These are phyloP conservation scores for Pezicula rhizophila DNA, from an alignment of 2,329 filamentous ascomycete genomes.

Conservation along the genomic window DNA sequence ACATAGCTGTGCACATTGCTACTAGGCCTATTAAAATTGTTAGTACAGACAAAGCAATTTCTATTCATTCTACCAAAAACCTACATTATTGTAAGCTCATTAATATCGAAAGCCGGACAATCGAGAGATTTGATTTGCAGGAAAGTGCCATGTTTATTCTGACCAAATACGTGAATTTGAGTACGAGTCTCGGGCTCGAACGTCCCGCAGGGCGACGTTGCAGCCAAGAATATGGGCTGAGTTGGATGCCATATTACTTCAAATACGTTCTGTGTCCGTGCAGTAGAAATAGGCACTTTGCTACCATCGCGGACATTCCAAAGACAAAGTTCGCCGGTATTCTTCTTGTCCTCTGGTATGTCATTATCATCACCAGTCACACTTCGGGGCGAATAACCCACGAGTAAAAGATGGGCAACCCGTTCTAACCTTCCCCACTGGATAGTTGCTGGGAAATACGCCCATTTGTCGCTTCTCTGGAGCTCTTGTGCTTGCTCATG, in stretches of 20 bases:
- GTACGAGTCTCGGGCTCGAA: slow-evolving; percentile 42
- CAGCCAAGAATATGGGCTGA: slow-evolving; percentile 47
- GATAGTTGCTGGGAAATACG: slow-evolving; percentile 57
- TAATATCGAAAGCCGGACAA: slow-evolving; percentile 54
- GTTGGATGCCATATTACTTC: slow-evolving; percentile 59
- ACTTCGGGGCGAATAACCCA: slow-evolving; percentile 58
- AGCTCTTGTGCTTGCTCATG: slow-evolving; percentile 16
- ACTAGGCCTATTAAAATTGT: slow-evolving; percentile 39
- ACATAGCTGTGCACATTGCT: slow-evolving; percentile 44
- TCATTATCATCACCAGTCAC: slow-evolving; percentile 43
- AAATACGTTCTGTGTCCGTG: slow-evolving; percentile 54
- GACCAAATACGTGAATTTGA: slow-evolving; percentile 50
- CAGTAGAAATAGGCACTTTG: slow-evolving; percentile 42
- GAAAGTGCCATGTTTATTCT: slow-evolving; percentile 32
- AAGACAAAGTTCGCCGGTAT: slow-evolving; percentile 53
- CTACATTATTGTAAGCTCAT: slow-evolving; percentile 52
- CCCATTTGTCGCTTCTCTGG: slow-evolving; percentile 40
- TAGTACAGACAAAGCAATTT: slow-evolving; percentile 11
- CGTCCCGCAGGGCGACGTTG: slow-evolving; percentile 45
- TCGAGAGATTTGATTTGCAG: slow-evolving; percentile 49
- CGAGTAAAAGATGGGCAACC: slow-evolving; percentile 47
- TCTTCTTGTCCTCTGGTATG: slow-evolving; percentile 51
- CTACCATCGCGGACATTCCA: slow-evolving; percentile 43
- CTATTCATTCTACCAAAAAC: slow-evolving; percentile 3
- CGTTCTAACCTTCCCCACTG: slow-evolving; percentile 48